Percentiles rank a stretch among this genome's conserved stretches.
Conservation (phyloP, 2,329 filamentous ascomycete species). For the Macroventuria anomochaeta region DNA sequence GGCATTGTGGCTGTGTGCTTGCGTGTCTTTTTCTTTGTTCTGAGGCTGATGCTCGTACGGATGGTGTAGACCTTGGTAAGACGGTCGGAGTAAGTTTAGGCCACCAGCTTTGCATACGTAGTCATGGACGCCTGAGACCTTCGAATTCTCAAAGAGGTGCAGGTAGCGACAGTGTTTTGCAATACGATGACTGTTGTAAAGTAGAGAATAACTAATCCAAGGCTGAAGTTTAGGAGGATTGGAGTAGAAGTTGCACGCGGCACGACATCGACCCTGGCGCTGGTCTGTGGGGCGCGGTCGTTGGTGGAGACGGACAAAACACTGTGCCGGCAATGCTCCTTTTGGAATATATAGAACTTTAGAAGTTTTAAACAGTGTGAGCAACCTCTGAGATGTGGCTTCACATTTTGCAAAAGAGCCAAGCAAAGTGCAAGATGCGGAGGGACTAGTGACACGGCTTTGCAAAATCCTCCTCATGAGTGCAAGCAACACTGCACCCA, state of each 20-base stretch:
- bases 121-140: neutral
- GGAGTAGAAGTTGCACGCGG: neutral
- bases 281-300: slow-evolving; percentile 7
- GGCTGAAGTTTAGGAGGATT: neutral
- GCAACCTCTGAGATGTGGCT: too few relatives aligned
- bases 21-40: neutral
- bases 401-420: too few relatives aligned
- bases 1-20: neutral
- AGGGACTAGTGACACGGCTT: too few relatives aligned
- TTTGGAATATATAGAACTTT: neutral
- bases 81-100: slow-evolving; percentile 3
- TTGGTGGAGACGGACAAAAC: too few relatives aligned
- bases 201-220: too few relatives aligned
- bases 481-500: too few relatives aligned
- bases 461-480: too few relatives aligned
- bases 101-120: slow-evolving; percentile 1
- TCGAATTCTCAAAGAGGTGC: neutral
- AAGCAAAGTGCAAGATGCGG: too few relatives aligned
- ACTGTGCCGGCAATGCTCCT: neutral
- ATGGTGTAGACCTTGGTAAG: neutral
- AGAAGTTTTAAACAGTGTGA: neutral
- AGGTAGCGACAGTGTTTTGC: neutral
- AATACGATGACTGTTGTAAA: neutral
- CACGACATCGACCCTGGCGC: neutral
- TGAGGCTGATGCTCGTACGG: neutral